A percentile compares a stretch with the other conserved stretches of the same genome.
phyloP scores from a whole-genome alignment of 805 yeast species.

The Barnettozyma siamensis region DNA sequence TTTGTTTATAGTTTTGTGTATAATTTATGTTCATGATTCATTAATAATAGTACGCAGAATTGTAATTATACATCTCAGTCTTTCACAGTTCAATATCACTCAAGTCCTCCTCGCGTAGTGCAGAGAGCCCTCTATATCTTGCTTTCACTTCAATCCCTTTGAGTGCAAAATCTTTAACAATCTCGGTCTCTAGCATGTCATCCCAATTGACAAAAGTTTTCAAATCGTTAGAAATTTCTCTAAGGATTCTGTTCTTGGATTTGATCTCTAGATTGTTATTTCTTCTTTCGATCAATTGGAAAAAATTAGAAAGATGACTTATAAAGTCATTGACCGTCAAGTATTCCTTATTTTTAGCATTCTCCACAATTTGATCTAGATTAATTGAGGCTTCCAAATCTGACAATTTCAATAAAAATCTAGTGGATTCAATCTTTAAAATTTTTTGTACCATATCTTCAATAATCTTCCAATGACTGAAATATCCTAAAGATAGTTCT shows the following conservation, averaged over 20 bases:
- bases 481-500: slow-evolving; percentile 16
- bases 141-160: slow-evolving; percentile 20
- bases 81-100: slow-evolving; percentile 18
- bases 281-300: slow-evolving; percentile 16
- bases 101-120: slow-evolving; percentile 20
- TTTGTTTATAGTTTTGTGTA: background rate
- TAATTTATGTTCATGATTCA: background rate
- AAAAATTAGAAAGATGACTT: slow-evolving; percentile 16
- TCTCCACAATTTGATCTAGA: slow-evolving; percentile 12
- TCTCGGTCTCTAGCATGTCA: slow-evolving; percentile 9
- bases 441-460: slow-evolving; percentile 18
- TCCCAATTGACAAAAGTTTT: slow-evolving; percentile 13
- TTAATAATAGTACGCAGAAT: too few species aligned
- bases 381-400: slow-evolving; percentile 10
- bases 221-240: slow-evolving; percentile 14
- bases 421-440: slow-evolving; percentile 24
- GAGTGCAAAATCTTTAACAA: slow-evolving; percentile 26
- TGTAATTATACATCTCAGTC: background rate
- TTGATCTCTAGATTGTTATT: slow-evolving; percentile 12
- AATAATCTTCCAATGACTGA: slow-evolving; percentile 24
- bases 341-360: slow-evolving; percentile 11
- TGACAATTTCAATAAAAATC: slow-evolving; percentile 15
- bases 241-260: slow-evolving; percentile 13
- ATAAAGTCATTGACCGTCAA: slow-evolving; percentile 14
- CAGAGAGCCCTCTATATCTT: slow-evolving; percentile 26